Conservation (phyloP, 768 basidiomycete genomes). For the Termitomyces sp. region DNA sequence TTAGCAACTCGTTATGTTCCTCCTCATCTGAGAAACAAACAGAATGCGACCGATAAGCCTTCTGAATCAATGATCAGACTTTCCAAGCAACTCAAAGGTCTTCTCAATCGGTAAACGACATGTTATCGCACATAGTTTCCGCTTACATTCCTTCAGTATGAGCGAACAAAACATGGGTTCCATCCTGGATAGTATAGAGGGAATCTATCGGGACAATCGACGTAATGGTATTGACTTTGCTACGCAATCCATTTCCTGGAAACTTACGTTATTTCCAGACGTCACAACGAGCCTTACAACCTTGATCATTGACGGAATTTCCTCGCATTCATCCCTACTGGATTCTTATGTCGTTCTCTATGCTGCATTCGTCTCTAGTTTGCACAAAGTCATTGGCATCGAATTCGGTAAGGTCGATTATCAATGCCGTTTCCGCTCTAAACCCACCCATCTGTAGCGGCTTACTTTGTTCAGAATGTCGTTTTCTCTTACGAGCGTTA, state of each 20-base stretch:
- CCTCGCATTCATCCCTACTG: constrained; percentile 74
- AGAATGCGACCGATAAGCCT: constrained; percentile 22
- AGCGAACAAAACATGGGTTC: constrained; percentile 85
- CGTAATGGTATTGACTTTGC: constrained; percentile 62
- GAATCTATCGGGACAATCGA: constrained; percentile 69
- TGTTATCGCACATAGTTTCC: background rate
- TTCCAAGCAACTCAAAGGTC: constrained; percentile 75
- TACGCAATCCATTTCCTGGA: background rate
- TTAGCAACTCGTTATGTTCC: constrained; percentile 65
- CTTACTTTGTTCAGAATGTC: constrained; percentile 75
- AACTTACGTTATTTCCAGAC: constrained; percentile 42
- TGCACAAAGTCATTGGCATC: constrained; percentile 79
- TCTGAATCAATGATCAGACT: constrained; percentile 52
- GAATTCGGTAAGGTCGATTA: constrained; percentile 72
- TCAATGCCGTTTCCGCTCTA: background rate
- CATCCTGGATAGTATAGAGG: constrained; percentile 73
- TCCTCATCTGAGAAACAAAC: constrained; percentile 62
- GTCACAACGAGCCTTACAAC: constrained; percentile 76
- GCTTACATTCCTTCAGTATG: constrained; percentile 48
- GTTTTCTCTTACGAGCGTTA: constrained; percentile 66
- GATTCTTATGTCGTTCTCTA: constrained; percentile 90
- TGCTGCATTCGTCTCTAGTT: constrained; percentile 77
- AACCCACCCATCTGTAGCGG: constrained; percentile 44
- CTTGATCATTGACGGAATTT: constrained; percentile 76
- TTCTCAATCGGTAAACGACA: constrained; percentile 71